These are phyloP conservation scores for Recurvomyces mirabilis DNA, from an alignment of 495 filamentous ascomycete species.

Conservation along the genomic window DNA sequence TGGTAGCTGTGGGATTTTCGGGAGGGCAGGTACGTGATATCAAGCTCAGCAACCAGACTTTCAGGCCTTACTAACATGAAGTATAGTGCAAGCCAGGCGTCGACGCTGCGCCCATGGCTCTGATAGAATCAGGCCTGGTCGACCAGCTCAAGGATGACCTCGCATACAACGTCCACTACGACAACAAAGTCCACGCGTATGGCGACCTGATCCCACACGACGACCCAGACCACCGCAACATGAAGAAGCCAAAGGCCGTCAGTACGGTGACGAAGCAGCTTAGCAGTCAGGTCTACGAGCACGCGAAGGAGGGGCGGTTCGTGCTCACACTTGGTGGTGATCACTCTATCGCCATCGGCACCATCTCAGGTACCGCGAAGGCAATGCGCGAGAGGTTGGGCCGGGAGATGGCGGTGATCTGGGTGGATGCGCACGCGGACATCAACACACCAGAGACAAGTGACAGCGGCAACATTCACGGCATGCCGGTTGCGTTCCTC, in stretches of 20 bases:
- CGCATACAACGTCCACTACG: slow-evolving; percentile 75
- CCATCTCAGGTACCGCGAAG: slow-evolving; percentile 70
- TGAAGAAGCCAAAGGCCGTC: slow-evolving; percentile 87
- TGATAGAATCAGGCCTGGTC: slow-evolving; percentile 83
- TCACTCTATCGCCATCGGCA: slow-evolving; percentile 93
- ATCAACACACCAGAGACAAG: slow-evolving; percentile 93
- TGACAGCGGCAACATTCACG: slow-evolving; percentile 87
- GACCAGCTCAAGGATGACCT: slow-evolving; percentile 73
- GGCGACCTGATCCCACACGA: slow-evolving; percentile 57
- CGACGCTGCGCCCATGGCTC: slow-evolving; percentile 80
- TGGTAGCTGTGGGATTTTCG: slow-evolving; percentile 93
- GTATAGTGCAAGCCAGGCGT: slow-evolving; percentile 77
- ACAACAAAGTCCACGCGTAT: slow-evolving; percentile 76
- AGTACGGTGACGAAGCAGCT: slow-evolving; percentile 75
- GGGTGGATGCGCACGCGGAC: slow-evolving; percentile 96
- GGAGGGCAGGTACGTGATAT: slow-evolving; percentile 82
- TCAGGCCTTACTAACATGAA: neutral
- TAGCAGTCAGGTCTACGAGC: slow-evolving; percentile 73
- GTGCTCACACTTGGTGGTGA: slow-evolving; percentile 92
- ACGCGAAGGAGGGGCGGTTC: slow-evolving; percentile 73
- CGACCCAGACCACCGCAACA: slow-evolving; percentile 71
- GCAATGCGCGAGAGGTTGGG: slow-evolving; percentile 68
- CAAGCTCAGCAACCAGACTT: neutral
- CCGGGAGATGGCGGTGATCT: slow-evolving; percentile 83
- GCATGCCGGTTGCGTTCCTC: slow-evolving; percentile 93